Percentiles rank a stretch among this genome's conserved stretches.
Evolutionary conservation across 1,284 basidiomycete species (phyloP).

Genomic region (Sanguinoderma infundibulare): DNA sequence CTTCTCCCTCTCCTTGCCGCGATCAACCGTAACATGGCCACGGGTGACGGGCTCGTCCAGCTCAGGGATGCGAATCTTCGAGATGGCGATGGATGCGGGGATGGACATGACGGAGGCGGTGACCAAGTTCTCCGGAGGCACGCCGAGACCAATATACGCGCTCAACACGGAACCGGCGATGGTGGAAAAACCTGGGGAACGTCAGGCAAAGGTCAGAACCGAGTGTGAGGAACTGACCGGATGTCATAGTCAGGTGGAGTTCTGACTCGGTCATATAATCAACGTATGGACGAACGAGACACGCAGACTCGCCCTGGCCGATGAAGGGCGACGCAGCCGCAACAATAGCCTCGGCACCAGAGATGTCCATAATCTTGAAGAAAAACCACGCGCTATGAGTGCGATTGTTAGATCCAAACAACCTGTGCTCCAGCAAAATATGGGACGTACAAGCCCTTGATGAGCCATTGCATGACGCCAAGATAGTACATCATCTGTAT

Average conservation of each 20-base stretch:
- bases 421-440: neutral
- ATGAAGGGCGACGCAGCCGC: slow-evolving; percentile 92
- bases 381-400: slow-evolving; percentile 83
- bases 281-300: slow-evolving; percentile 85
- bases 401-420: slow-evolving; percentile 10
- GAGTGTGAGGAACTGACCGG: slow-evolving; percentile 51
- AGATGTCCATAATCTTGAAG: slow-evolving; percentile 86
- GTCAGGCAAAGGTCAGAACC: neutral
- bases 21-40: slow-evolving; percentile 79
- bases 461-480: slow-evolving; percentile 89
- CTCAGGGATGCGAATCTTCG: slow-evolving; percentile 87
- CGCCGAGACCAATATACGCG: slow-evolving; percentile 85
- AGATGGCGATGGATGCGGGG: slow-evolving; percentile 90
- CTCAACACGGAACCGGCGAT: slow-evolving; percentile 89
- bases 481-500: slow-evolving; percentile 88
- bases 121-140: slow-evolving; percentile 82
- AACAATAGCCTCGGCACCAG: slow-evolving; percentile 91
- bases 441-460: slow-evolving; percentile 70
- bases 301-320: slow-evolving; percentile 88
- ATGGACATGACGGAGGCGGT: slow-evolving; percentile 95
- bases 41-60: slow-evolving; percentile 85
- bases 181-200: slow-evolving; percentile 71
- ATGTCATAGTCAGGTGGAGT: slow-evolving; percentile 89
- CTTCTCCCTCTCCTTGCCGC: slow-evolving; percentile 64
- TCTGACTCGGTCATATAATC: slow-evolving; percentile 90